Evolutionary conservation across 208 protist species (phyloP), one percentile per base, ranked within the genome.

Genomic region (Porcisia hertigi): DNA sequence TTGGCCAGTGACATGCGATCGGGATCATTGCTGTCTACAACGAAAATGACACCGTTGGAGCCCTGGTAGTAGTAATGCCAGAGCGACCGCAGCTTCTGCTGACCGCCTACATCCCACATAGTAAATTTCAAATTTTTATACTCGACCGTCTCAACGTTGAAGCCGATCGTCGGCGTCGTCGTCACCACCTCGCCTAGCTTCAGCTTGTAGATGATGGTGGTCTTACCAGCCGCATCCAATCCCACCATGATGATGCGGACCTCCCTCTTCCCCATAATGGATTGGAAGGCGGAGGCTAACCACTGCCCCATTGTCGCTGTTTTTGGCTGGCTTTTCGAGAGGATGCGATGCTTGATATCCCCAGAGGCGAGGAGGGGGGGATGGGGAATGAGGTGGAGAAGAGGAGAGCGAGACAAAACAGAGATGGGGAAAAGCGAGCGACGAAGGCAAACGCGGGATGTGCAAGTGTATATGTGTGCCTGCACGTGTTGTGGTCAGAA

Each of bases 1-100:
- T 89, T 81, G 11, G 97, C 97, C 67, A 98, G 88, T 4, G 79
- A 85, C 20, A 99, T 84, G 62, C 98, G 96, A 25, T 98, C 96
- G 65, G 89, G 83, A 88, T 99, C 98, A 83, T 97, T 98, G 72
- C 89, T 96, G 88, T 99, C 98, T 41, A 99, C 98, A 36, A 99
- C 98, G 80, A 99, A 99, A 81, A 99, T 99, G 53, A 99, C 85
- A 41, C 92, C 98, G 77, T 99, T 98, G 1, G 97, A 97, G 83
- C 98, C 98, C 72, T 98, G 95, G 90, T 96, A 99, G 92, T 99
- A 99, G 91, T 99, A 93, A 30, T 96, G 93, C 98, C 97, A 99
- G 20, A 99, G 88, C 12, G 97, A 92, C 73, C 98, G 96, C 69
- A 99, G 96, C 79, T 98, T 98, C 78, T 98, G 93, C 90, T 99